Evolutionary conservation across 2,329 filamentous ascomycete species (phyloP).

Genomic region (Arthrinium phaeospermum): DNA sequence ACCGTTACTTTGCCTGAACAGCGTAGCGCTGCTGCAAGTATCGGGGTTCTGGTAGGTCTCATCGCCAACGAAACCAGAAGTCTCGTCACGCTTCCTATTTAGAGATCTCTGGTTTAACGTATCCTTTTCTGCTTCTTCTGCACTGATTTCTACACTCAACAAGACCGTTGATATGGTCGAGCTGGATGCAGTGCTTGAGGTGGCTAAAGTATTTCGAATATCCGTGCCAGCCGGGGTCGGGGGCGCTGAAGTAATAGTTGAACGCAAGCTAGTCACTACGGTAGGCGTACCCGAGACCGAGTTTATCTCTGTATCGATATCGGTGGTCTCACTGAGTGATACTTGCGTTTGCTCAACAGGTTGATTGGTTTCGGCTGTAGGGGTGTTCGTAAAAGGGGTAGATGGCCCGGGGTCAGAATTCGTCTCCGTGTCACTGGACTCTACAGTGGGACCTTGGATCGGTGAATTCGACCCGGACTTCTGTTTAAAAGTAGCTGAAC

Average conservation of each 20-base stretch:
- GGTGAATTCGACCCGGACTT: neutral
- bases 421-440: neutral
- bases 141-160: constrained; percentile 13
- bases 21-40: constrained; percentile 18
- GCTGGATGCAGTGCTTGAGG: neutral
- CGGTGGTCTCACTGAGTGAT: neutral
- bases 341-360: neutral
- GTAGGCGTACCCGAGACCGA: neutral
- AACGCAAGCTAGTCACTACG: neutral
- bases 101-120: neutral
- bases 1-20: constrained; percentile 5
- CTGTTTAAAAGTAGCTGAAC: neutral
- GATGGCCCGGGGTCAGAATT: neutral
- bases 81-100: constrained; percentile 10
- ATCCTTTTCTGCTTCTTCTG: neutral
- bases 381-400: neutral
- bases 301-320: neutral
- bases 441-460: neutral
- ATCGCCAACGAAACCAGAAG: constrained; percentile 21
- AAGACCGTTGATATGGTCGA: constrained; percentile 19
- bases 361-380: neutral
- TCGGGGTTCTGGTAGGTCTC: constrained; percentile 11
- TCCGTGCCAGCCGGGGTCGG: neutral
- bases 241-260: neutral
- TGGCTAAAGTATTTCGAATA: neutral